Base-by-base conservation (phyloP, 495 filamentous ascomycete genomes). In the Wilcoxina mikolae region DNA sequence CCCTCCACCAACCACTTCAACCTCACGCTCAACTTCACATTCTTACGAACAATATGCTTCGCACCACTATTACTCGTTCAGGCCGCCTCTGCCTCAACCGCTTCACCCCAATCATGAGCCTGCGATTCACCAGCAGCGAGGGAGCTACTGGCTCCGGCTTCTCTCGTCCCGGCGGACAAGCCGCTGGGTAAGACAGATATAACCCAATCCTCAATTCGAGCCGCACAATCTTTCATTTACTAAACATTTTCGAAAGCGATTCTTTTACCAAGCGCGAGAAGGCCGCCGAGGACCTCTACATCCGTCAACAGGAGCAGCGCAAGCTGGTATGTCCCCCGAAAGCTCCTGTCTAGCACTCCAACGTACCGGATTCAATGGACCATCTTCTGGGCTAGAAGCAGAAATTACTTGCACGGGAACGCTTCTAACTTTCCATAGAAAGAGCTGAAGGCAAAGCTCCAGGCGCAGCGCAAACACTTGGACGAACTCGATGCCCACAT, bases 201-300 rank as follows among this genome's bases (percentile, higher is more conserved):
- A n/a, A n/a, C n/a, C n/a, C n/a, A n/a, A n/a, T n/a, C n/a, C n/a
- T n/a, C n/a, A n/a, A n/a, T n/a, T n/a, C n/a, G n/a, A n/a, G n/a
- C n/a, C n/a, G n/a, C n/a, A n/a, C n/a, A n/a, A n/a, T n/a, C n/a
- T n/a, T n/a, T n/a, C n/a, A n/a, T n/a, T n/a, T n/a, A n/a, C n/a
- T n/a, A n/a, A n/a, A 49, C 10, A 4, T 29, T 5, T 3, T 25
- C 12, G n/a, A 41, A 27, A 56, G 89, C 56, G 91, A 99, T 67
- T 75, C 82, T 48, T 99, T 95, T 78, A 83, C 82, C 67, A 80
- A 81, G 67, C 87, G 91, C 60, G 91, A 99, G 72, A 80, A 80
- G 58, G 90, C 90, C 56, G 75, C 74, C 66, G 91, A 99, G 72
- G 80, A 84, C 66, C 76, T 76, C 58, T 83, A 84, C 73, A 85